phyloP scores from a whole-genome alignment of 2,329 filamentous ascomycete genomes.

The Aspergillus brunneoviolaceus region DNA sequence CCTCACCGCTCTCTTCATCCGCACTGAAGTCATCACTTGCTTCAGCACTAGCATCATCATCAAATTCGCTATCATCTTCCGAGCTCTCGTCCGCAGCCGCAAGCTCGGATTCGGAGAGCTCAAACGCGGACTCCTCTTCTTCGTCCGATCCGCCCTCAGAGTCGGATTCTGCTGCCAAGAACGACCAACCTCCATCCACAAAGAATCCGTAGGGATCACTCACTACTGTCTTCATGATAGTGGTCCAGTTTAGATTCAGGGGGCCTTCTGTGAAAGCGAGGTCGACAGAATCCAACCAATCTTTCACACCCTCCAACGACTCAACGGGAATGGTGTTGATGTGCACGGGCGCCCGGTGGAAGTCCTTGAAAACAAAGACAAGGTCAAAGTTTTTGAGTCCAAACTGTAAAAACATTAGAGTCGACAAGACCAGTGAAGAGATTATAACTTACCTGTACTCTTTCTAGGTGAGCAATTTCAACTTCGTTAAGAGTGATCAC shows the following conservation, averaged over 20 bases:
- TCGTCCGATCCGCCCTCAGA: conserved; percentile 74
- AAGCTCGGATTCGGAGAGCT: conserved; percentile 82
- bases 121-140: conserved; percentile 88
- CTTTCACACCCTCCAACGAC: conserved; percentile 90
- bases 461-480: conserved; percentile 92
- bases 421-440: neutral
- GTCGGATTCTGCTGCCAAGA: conserved; percentile 84
- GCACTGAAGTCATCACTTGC: conserved; percentile 60
- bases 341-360: conserved; percentile 82
- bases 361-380: conserved; percentile 98
- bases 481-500: conserved; percentile 94
- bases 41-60: conserved; percentile 84
- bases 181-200: conserved; percentile 90
- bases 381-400: conserved; percentile 99
- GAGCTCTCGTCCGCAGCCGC: conserved; percentile 70
- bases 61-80: conserved; percentile 90
- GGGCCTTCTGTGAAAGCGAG: conserved; percentile 93
- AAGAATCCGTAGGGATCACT: conserved; percentile 95
- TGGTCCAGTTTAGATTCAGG: conserved; percentile 96
- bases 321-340: conserved; percentile 99
- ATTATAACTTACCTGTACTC: conserved; percentile 62
- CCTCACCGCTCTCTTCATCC: conserved; percentile 76
- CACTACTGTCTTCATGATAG: conserved; percentile 98
- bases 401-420: conserved; percentile 60
- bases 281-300: conserved; percentile 94